Evolutionary conservation across 768 basidiomycete species (phyloP).

Genomic region (Russula virescens): DNA sequence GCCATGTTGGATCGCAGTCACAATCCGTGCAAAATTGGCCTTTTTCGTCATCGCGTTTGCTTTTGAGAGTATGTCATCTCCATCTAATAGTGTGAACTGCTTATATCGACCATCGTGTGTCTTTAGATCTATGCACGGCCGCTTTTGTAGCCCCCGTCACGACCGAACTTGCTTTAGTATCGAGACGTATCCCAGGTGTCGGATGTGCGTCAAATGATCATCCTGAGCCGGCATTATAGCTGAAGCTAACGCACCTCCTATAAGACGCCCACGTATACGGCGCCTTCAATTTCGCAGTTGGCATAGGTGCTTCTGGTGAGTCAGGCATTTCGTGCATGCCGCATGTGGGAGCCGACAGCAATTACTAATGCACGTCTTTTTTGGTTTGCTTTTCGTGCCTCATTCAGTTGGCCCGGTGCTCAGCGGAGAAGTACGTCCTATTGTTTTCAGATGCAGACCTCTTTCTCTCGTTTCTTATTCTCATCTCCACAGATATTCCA

Average conservation of each 20-base stretch:
- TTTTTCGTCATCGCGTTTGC: conserved; percentile 47
- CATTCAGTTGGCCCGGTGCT: conserved; percentile 59
- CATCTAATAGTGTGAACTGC: no score
- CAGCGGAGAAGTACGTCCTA: conserved; percentile 52
- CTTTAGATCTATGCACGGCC: conserved; percentile 54
- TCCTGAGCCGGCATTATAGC: background rate
- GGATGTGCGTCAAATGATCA: conserved; percentile 48
- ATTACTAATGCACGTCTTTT: background rate
- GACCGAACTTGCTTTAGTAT: conserved; percentile 59
- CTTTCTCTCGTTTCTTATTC: background rate
- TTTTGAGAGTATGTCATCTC: conserved; percentile 45
- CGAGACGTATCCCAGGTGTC: conserved; percentile 51
- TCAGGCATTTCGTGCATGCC: conserved; percentile 1
- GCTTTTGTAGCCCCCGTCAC: conserved; percentile 57
- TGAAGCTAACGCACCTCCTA: background rate
- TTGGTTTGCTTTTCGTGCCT: no score
- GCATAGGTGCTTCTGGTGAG: conserved; percentile 53
- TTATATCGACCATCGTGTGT: background rate
- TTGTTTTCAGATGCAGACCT: background rate
- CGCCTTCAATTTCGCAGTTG: conserved; percentile 67
- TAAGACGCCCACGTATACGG: conserved; percentile 71
- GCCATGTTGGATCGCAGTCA: conserved; percentile 60
- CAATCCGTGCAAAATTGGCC: conserved; percentile 41
- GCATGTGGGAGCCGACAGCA: background rate
- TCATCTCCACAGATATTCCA: conserved; percentile 48